Conservation (phyloP, 306 rosid genomes). For the Cucumis sativus region DNA sequence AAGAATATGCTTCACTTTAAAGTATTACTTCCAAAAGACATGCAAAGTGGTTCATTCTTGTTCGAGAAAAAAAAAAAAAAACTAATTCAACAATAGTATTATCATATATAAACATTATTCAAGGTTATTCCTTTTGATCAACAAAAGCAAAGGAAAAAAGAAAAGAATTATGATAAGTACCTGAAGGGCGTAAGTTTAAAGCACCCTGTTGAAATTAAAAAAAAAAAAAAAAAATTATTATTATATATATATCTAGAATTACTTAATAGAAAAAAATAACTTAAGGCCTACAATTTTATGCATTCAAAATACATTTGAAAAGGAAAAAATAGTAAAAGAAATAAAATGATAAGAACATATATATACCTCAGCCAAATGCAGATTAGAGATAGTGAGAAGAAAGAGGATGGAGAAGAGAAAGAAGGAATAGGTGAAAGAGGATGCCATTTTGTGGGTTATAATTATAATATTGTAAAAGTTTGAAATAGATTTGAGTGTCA, state of each 20-base stretch:
- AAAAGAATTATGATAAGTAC: neutral
- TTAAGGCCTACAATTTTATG: too few relatives aligned
- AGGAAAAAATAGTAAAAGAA: neutral
- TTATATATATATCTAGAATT: neutral
- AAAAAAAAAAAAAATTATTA: neutral
- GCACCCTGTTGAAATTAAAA: neutral
- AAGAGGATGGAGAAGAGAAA: constrained; percentile 24
- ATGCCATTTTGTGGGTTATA: neutral
- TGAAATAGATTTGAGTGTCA: too few relatives aligned
- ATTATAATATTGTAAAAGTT: neutral
- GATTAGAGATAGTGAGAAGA: constrained; percentile 35
- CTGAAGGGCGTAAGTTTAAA: neutral
- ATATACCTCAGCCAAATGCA: constrained; percentile 39
- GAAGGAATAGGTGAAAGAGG: constrained; percentile 23
- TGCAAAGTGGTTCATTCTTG: neutral
- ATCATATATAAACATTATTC: too few relatives aligned
- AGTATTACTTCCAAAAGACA: neutral
- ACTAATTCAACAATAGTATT: neutral
- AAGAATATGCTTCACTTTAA: neutral
- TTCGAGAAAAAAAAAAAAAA: too few relatives aligned
- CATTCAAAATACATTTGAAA: too few relatives aligned
- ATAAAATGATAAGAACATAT: too few relatives aligned
- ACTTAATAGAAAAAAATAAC: too few relatives aligned
- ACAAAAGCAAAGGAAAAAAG: neutral
- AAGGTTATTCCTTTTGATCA: neutral